Evolutionary conservation across 2,329 filamentous ascomycete species (phyloP).

Genomic region (Teratosphaeria viscida): DNA sequence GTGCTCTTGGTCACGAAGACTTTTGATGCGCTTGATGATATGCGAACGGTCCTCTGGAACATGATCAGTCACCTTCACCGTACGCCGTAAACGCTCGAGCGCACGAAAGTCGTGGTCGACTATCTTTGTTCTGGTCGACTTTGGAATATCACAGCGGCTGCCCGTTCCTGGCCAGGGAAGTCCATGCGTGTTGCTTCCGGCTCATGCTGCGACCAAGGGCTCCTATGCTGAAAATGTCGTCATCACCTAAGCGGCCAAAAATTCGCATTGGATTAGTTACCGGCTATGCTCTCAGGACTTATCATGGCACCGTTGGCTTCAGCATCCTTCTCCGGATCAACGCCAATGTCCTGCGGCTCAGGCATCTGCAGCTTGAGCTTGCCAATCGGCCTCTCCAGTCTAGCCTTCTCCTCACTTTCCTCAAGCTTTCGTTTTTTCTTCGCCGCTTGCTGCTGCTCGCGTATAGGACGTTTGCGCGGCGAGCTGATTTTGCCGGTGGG

Average conservation of each 20-base stretch:
- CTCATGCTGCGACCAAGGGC: too few relatives aligned
- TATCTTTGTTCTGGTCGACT: neutral
- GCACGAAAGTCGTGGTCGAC: neutral
- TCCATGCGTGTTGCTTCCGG: too few relatives aligned
- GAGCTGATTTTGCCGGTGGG: conserved; percentile 79
- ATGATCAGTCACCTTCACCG: neutral
- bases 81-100: neutral
- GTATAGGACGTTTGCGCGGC: conserved; percentile 70
- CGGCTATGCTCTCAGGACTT: conserved; percentile 64
- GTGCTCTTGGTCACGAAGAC: neutral
- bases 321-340: conserved; percentile 52
- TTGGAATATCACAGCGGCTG: neutral
- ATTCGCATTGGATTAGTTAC: conserved; percentile 2
- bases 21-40: neutral
- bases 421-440: conserved; percentile 75
- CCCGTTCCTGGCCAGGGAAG: too few relatives aligned
- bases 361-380: conserved; percentile 38
- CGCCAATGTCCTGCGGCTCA: conserved; percentile 33
- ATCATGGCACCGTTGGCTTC: conserved; percentile 62
- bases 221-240: neutral
- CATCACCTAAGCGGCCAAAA: neutral
- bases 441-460: conserved; percentile 71
- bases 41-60: neutral
- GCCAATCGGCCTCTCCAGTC: conserved; percentile 39
- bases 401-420: conserved; percentile 24